Base-by-base conservation (phyloP, 2,329 filamentous ascomycete species). In the Ophiostoma tasmaniense region DNA sequence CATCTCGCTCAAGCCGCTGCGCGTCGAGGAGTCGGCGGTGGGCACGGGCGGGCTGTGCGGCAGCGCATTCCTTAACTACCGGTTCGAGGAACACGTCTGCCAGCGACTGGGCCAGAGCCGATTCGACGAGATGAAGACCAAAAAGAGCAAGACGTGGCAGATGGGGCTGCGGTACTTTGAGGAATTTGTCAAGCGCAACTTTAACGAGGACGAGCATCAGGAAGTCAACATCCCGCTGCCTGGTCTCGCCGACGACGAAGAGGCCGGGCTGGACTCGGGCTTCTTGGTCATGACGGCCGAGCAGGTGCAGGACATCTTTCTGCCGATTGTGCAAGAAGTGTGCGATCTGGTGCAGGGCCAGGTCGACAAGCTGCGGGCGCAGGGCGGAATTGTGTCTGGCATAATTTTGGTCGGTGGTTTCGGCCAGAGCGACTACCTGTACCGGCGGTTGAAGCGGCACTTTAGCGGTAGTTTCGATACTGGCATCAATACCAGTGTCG, bases 381-480 rank as follows among this genome's bases (percentile, higher is more conserved):
- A 86, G 71, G 86, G 86, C 39, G 87, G 85, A 52, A 80, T 87
- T 66, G 87, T 90, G 5, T 87, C 85, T 13, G 90, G 90, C n/a
- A 92, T 94, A 72, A 88, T 93, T 62, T 82, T 94, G 6, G 91
- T 94, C 0, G 91, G 91, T 72, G 91, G 91, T 7, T 94, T 94
- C 74, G 91, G 91, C 0, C 89, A 93, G 79, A 90, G 87, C 77
- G 87, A 91, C 75, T 92, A 91, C 75, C 83, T 92, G 11, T 91
- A 92, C 79, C 85, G 85, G 52, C 83, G 86, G 2, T 82, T 94
- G 72, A 91, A 91, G 77, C 77, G 82, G 45, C 88, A 90, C 75
- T 93, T 93, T 74, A 81, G 81, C 22, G 84, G 80, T 73, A 37
- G 35, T n/a, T 35, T 35, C n/a, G 28, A 65, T 25, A 39, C 37